A percentile compares a stretch with the other conserved stretches of the same genome.
Conservation (phyloP, 129 eudicot genomes). For the Cynara cardunculus region DNA sequence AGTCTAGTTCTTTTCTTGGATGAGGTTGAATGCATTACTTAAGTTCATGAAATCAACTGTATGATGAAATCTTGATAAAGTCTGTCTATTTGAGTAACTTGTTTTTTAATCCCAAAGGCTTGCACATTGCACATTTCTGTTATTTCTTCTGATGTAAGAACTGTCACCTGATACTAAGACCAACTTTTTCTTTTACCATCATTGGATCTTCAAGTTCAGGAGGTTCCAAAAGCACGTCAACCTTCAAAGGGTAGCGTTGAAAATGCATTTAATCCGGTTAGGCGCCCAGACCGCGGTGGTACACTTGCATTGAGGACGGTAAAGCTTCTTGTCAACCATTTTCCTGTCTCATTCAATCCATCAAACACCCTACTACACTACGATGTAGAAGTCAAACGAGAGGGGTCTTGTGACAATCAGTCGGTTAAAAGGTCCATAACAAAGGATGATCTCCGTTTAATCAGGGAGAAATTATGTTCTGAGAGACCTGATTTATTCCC, state of each 20-base stretch:
- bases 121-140: background rate
- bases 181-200: background rate
- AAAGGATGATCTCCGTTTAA: constrained; percentile 29
- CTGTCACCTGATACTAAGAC: background rate
- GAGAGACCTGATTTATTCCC: constrained; percentile 38
- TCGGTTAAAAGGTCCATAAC: constrained; percentile 30
- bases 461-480: constrained; percentile 39
- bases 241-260: background rate
- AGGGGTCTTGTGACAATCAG: constrained; percentile 11
- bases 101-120: background rate
- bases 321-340: constrained; percentile 56
- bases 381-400: constrained; percentile 38
- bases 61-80: too few species aligned
- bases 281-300: constrained; percentile 52
- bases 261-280: constrained; percentile 28
- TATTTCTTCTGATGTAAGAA: background rate
- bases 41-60: background rate
- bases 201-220: constrained; percentile 18
- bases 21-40: too few species aligned
- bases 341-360: constrained; percentile 47
- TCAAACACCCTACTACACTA: constrained; percentile 42
- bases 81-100: too few species aligned
- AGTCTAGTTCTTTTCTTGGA: too few species aligned
- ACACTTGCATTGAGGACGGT: constrained; percentile 14
- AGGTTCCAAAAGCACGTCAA: background rate